Evolutionary conservation across 179 eudicot genomes (phyloP).

Genomic region (Sideroxylon spinosum): DNA sequence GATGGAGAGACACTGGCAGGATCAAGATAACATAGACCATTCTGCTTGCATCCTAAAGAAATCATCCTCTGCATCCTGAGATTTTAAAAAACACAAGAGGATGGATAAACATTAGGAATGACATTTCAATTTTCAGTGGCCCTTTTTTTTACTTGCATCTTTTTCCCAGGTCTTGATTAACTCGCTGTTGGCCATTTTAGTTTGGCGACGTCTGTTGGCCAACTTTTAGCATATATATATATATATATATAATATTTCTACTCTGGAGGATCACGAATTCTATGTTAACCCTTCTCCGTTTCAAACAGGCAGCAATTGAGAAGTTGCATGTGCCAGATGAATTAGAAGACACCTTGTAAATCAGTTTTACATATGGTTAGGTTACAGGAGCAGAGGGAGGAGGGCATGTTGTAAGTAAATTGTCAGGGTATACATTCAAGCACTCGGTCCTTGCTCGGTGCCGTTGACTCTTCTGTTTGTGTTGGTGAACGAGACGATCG

Average conservation of each 20-base stretch:
- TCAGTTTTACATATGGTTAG: slow-evolving; percentile 4
- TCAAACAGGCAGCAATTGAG: slow-evolving; percentile 83
- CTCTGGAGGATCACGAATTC: neutral
- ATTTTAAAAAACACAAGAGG: too few species aligned
- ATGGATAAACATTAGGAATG: too few species aligned
- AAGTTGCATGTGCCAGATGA: slow-evolving; percentile 98
- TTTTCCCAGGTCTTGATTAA: too few species aligned
- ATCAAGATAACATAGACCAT: too few species aligned
- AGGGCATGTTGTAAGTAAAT: slow-evolving; percentile 16
- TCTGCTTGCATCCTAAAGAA: too few species aligned
- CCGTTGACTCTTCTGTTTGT: neutral
- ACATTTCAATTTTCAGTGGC: too few species aligned
- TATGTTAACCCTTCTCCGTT: slow-evolving; percentile 1
- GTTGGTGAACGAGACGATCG: too few species aligned
- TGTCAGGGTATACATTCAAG: neutral
- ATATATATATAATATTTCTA: neutral
- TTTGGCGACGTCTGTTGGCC: neutral
- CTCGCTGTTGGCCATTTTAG: neutral
- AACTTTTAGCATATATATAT: neutral
- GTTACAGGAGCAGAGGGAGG: slow-evolving; percentile 12
- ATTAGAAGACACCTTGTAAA: slow-evolving; percentile 57
- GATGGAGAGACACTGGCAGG: too few species aligned
- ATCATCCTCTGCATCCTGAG: too few species aligned
- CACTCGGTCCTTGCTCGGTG: slow-evolving; percentile 18
- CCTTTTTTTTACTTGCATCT: too few species aligned